A percentile compares a stretch with the other conserved stretches of the same genome.
phyloP scores from a whole-genome alignment of 2,329 filamentous ascomycete genomes.

The Ceratocystis variospora region DNA sequence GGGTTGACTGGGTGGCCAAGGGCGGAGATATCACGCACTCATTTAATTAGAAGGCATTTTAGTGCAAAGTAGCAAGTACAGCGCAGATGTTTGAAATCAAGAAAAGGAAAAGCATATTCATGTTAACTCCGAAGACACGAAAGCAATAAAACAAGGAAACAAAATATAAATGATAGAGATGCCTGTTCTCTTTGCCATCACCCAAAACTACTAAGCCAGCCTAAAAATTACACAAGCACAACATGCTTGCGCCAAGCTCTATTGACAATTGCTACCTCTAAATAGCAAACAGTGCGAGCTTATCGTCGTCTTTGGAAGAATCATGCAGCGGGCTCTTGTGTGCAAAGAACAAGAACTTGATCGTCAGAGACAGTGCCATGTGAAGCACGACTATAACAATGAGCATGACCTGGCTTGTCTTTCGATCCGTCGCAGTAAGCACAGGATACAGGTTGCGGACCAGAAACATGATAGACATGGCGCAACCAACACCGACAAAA shows the following conservation, averaged over 20 bases:
- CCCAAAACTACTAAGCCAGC: background rate
- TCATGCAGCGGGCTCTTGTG: constrained; percentile 45
- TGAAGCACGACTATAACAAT: constrained; percentile 74
- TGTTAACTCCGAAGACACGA: background rate
- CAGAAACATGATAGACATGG: constrained; percentile 67
- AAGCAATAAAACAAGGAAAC: background rate
- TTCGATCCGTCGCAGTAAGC: constrained; percentile 78
- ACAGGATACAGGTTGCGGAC: constrained; percentile 82
- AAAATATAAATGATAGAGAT: background rate
- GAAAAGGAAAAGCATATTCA: background rate
- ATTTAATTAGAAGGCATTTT: constrained; percentile 8
- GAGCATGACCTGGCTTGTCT: constrained; percentile 78
- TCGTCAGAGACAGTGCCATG: constrained; percentile 78
- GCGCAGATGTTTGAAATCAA: background rate
- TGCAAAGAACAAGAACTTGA: constrained; percentile 95
- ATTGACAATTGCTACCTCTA: background rate
- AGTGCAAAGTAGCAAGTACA: background rate
- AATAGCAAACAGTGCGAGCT: background rate
- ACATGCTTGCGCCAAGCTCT: background rate
- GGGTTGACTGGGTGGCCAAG: constrained; percentile 67
- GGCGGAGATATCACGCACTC: constrained; percentile 38
- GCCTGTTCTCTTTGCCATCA: background rate
- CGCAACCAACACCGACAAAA: constrained; percentile 79
- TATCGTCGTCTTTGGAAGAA: background rate
- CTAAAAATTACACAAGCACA: background rate